These are phyloP conservation scores for Amanita fuliginea DNA, from an alignment of 768 basidiomycete species.

Conservation along the genomic window DNA sequence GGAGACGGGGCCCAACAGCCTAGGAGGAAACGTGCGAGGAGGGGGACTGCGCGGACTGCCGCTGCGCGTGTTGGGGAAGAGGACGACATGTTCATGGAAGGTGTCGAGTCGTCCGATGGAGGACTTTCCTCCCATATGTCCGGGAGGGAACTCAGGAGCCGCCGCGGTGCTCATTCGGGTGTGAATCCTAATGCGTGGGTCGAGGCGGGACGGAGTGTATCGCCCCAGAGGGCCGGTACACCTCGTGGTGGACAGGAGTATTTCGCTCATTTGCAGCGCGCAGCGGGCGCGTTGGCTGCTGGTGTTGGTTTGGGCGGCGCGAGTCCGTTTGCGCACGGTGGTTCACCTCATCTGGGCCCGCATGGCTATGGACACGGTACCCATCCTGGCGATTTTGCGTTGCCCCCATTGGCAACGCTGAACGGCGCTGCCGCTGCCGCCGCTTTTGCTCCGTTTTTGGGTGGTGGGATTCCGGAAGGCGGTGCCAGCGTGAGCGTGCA, in stretches of 20 bases:
- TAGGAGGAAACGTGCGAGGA: conserved; percentile 46
- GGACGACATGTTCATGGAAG: conserved; percentile 41
- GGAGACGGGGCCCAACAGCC: conserved; percentile 29
- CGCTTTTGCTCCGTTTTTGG: conserved; percentile 14
- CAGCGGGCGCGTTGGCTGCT: background rate
- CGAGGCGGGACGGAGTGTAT: conserved; percentile 21
- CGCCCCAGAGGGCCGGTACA: conserved; percentile 13
- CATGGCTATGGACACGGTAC: background rate
- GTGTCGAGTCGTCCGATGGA: conserved; percentile 19
- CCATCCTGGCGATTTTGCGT: conserved; percentile 37
- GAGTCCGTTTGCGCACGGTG: conserved; percentile 1
- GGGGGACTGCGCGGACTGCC: conserved; percentile 11
- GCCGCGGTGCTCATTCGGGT: conserved; percentile 5
- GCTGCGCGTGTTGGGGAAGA: conserved; percentile 19
- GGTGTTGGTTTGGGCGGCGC: background rate
- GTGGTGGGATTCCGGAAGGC: conserved; percentile 11
- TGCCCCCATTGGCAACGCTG: conserved; percentile 45
- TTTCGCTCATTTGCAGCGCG: conserved; percentile 4
- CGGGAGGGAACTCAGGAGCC: conserved; percentile 11
- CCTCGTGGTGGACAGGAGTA: conserved; percentile 2
- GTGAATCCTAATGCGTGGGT: conserved; percentile 13
- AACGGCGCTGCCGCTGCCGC: conserved; percentile 16
- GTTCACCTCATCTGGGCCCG: conserved; percentile 8
- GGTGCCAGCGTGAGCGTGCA: conserved; percentile 17
- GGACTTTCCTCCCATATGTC: background rate